Evolutionary conservation across 495 filamentous ascomycete species (phyloP).

Genomic region (Physcia stellaris): DNA sequence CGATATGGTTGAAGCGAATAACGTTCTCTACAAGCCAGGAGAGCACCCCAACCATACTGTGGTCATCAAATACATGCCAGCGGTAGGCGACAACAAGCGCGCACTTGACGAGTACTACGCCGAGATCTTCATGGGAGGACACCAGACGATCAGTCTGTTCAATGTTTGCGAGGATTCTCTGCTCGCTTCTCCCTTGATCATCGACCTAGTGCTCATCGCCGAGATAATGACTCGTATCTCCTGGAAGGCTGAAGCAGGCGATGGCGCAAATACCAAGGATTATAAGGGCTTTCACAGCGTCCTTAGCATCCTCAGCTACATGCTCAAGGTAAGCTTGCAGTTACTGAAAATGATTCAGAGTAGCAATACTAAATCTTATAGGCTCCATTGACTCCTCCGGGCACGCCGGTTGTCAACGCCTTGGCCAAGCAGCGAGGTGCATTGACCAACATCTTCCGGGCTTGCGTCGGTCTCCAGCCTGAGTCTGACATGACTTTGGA

Average conservation of each 20-base stretch:
- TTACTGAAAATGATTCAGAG: not conserved
- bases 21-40: conserved; percentile 71
- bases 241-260: conserved; percentile 56
- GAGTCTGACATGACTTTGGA: conserved; percentile 99
- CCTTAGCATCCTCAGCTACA: conserved; percentile 94
- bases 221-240: conserved; percentile 98
- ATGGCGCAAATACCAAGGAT: conserved; percentile 39
- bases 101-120: conserved; percentile 98
- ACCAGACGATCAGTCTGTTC: conserved; percentile 96
- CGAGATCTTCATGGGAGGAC: conserved; percentile 97
- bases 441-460: conserved; percentile 96
- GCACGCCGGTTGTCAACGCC: conserved; percentile 91
- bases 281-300: conserved; percentile 95
- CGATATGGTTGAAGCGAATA: conserved; percentile 97
- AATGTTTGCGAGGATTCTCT: conserved; percentile 99
- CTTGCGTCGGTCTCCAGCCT: conserved; percentile 91
- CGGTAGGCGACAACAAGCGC: conserved; percentile 97
- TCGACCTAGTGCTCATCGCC: conserved; percentile 80
- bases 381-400: conserved; percentile 86
- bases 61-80: conserved; percentile 98
- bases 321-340: conserved; percentile 60
- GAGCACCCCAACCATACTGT: conserved; percentile 85
- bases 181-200: conserved; percentile 93
- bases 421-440: conserved; percentile 92
- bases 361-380: conserved; percentile 12